Evolutionary conservation across 2,329 filamentous ascomycete species (phyloP), one percentile per base, ranked within the genome.

Genomic region (Paradendryphiella salina): DNA sequence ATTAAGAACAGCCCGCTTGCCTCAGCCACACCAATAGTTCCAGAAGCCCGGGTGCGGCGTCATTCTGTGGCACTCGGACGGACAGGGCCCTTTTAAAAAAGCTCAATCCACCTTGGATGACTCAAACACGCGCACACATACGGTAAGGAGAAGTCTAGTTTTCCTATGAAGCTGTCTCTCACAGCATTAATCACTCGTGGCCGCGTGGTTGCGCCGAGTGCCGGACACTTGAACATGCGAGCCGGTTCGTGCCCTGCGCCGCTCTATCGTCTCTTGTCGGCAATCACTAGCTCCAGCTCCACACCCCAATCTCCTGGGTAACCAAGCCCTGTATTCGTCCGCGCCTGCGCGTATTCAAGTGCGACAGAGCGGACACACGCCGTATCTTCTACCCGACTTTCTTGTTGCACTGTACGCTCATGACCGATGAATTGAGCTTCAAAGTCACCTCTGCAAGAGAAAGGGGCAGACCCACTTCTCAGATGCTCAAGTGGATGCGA

Each of bases 1-100:
- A 52, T 52, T 52, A 43, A 52, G 49, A 48, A 46, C 45, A 49
- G 40, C 17, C 49, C 26, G 41, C 49, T 45, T 31, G 32, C 41
- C 35, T 43, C 53, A 53, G 57, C 55, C 57, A 60, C 57, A 60
- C 32, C 39, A 37, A 35, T 35, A 37, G 43, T 54, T 52, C 54
- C 51, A 46, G 43, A 45, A 46, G 40, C 29, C 21, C 23, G 45
- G 54, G 21, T 50, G 26, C 35, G 42, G 51, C 50, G 51, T 55
- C 44, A 49, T 56, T 17, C 48, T 49, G 52, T 56, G 52, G 52
- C 52, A 32, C 42, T 45, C 23, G 23, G 28, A 46, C 23, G 23
- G 28, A 46, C 49, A 38, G 15, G 28, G 26, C 43, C 34, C 13
- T 52, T 46, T 33, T 48, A 38, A 45, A 48, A 21, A 21, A 8